Conservation (phyloP, 2,329 filamentous ascomycete genomes). For the Colletotrichum navitas region DNA sequence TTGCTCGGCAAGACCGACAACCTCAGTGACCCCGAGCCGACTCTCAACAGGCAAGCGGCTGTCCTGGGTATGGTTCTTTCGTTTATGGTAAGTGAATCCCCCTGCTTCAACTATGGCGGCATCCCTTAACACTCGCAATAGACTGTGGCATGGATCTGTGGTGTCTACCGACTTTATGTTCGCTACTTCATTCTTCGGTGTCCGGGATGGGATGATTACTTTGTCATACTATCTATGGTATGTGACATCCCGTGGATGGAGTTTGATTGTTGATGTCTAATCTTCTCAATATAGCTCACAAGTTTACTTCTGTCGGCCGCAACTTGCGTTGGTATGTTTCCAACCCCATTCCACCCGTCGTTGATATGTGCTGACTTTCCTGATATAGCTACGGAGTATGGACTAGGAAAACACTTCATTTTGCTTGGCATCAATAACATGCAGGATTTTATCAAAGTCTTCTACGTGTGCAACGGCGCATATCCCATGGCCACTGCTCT, state of each 20-base stretch:
- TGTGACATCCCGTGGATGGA: neutral
- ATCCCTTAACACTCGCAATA: neutral
- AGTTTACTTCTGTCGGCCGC: slow-evolving; percentile 28
- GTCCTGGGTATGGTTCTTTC: slow-evolving; percentile 42
- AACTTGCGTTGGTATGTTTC: slow-evolving; percentile 24
- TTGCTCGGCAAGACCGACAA: slow-evolving; percentile 43
- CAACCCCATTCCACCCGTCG: neutral
- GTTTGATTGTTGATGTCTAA: neutral
- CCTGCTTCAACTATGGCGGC: neutral
- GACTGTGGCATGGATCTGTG: slow-evolving; percentile 38
- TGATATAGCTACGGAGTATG: slow-evolving; percentile 3
- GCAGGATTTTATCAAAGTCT: slow-evolving; percentile 36
- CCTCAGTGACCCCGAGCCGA: slow-evolving; percentile 40
- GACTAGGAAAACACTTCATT: slow-evolving; percentile 14
- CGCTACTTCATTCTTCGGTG: slow-evolving; percentile 34
- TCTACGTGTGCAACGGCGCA: slow-evolving; percentile 42
- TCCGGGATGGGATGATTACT: slow-evolving; percentile 43
- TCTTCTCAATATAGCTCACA: slow-evolving; percentile 1
- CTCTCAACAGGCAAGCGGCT: slow-evolving; percentile 35
- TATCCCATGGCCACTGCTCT: slow-evolving; percentile 43
- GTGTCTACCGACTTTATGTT: slow-evolving; percentile 42
- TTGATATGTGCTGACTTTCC: neutral
- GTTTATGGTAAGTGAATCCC: slow-evolving; percentile 27
- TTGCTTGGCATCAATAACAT: slow-evolving; percentile 15
- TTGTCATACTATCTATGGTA: slow-evolving; percentile 42